phyloP scores from a whole-genome alignment of 2,329 filamentous ascomycete species.

The Phialophora macrospora region DNA sequence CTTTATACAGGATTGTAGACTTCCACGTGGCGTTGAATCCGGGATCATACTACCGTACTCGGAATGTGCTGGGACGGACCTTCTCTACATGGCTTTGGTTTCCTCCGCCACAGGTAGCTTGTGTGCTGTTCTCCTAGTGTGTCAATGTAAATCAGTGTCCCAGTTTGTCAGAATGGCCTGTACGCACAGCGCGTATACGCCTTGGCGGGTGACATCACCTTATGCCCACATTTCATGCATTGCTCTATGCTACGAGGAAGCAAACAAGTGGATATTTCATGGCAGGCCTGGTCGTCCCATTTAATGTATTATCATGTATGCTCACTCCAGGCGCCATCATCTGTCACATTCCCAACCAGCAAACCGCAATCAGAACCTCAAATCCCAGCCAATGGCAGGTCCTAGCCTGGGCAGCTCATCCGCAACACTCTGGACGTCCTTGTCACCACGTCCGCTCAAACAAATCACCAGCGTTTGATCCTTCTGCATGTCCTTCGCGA shows the following conservation, averaged over 20 bases:
- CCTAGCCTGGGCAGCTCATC: slow-evolving; percentile 89
- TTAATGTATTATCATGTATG: background rate
- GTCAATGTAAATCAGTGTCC: background rate
- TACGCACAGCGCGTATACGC: background rate
- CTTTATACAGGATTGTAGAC: background rate
- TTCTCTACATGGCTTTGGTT: background rate
- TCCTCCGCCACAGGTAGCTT: background rate
- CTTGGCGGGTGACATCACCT: background rate
- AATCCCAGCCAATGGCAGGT: slow-evolving; percentile 79
- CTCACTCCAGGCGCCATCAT: background rate
- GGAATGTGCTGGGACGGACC: background rate
- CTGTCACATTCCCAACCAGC: background rate
- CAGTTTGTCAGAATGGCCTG: background rate
- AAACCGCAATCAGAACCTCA: slow-evolving; percentile 56
- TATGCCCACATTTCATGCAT: background rate
- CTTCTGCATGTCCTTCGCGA: slow-evolving; percentile 86
- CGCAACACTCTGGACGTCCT: slow-evolving; percentile 97
- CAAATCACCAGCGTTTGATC: slow-evolving; percentile 92
- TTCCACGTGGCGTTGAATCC: background rate
- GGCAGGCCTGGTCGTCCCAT: background rate
- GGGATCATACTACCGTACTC: background rate
- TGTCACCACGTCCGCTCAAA: slow-evolving; percentile 90
- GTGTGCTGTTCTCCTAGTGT: background rate
- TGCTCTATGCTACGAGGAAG: background rate
- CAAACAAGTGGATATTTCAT: background rate